Percentiles rank a stretch among this genome's conserved stretches.
Evolutionary conservation across 805 yeast species (phyloP).

Genomic region (Scheffersomyces spartinae): DNA sequence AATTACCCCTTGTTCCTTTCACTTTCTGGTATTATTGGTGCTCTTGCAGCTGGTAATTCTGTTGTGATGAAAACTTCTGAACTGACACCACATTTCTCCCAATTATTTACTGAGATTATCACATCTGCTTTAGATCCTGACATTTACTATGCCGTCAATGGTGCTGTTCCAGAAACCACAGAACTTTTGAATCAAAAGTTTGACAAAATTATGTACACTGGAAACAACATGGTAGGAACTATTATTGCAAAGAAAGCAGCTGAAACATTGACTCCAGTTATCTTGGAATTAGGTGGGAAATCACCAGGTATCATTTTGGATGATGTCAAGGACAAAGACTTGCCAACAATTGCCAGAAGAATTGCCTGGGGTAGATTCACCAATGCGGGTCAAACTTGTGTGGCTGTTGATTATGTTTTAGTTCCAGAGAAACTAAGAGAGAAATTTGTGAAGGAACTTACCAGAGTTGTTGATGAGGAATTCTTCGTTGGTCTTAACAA

Average conservation of each 20-base stretch:
- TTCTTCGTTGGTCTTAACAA: slow-evolving; percentile 31
- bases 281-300: slow-evolving; percentile 87
- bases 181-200: slow-evolving; percentile 49
- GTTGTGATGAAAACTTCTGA: slow-evolving; percentile 74
- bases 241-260: slow-evolving; percentile 75
- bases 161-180: slow-evolving; percentile 56
- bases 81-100: slow-evolving; percentile 49
- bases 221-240: slow-evolving; percentile 65
- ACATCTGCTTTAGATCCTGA: slow-evolving; percentile 41
- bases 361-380: slow-evolving; percentile 67
- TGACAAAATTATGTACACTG: slow-evolving; percentile 83
- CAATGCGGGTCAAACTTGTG: slow-evolving; percentile 87
- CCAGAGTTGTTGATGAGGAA: slow-evolving; percentile 27
- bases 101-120: slow-evolving; percentile 44
- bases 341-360: slow-evolving; percentile 42
- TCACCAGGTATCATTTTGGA: slow-evolving; percentile 69
- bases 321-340: slow-evolving; percentile 30
- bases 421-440: slow-evolving; percentile 50
- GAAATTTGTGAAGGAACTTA: slow-evolving; percentile 33
- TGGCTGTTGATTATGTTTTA: slow-evolving; percentile 74
- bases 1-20: slow-evolving; percentile 66
- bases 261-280: slow-evolving; percentile 67
- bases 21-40: slow-evolving; percentile 60
- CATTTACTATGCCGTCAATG: slow-evolving; percentile 56
- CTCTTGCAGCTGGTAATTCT: slow-evolving; percentile 77